Evolutionary conservation across 176 grass and related monocot genomes (phyloP).

Genomic region (Ampelocalamus luodianensis): DNA sequence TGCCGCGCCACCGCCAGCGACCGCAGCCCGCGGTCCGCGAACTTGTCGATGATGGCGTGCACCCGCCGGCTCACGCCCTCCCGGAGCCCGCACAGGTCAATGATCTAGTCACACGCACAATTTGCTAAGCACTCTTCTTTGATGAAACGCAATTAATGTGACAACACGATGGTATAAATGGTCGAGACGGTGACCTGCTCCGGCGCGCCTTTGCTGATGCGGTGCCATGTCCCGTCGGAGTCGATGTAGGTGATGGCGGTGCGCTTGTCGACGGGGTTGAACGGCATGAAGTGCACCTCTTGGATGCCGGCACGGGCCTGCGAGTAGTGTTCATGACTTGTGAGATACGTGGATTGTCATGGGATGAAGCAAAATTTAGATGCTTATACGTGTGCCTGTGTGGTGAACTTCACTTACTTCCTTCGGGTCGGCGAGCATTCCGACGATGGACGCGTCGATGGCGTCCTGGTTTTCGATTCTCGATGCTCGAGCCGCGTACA

Average conservation of each 20-base stretch:
- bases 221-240: conserved; percentile 60
- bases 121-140: background rate
- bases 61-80: conserved; percentile 48
- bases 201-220: conserved; percentile 77
- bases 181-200: conserved; percentile 54
- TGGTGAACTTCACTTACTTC: conserved; percentile 40
- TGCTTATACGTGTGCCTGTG: background rate
- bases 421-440: conserved; percentile 62
- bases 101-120: conserved; percentile 42
- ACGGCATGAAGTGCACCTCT: conserved; percentile 88
- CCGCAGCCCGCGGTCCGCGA: conserved; percentile 65
- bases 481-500: conserved; percentile 66
- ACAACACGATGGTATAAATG: background rate
- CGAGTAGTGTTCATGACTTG: background rate
- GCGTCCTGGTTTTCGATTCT: conserved; percentile 85
- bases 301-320: conserved; percentile 74
- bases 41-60: conserved; percentile 65
- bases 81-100: conserved; percentile 65
- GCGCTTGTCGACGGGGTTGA: conserved; percentile 91
- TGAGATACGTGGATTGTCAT: background rate
- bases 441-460: conserved; percentile 77
- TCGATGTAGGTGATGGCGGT: conserved; percentile 87
- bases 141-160: background rate
- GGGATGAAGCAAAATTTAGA: background rate
- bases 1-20: conserved; percentile 66